Percentiles rank a stretch among this genome's conserved stretches.
Conservation (phyloP, 805 yeast species). For the Lachancea thermotolerans region DNA sequence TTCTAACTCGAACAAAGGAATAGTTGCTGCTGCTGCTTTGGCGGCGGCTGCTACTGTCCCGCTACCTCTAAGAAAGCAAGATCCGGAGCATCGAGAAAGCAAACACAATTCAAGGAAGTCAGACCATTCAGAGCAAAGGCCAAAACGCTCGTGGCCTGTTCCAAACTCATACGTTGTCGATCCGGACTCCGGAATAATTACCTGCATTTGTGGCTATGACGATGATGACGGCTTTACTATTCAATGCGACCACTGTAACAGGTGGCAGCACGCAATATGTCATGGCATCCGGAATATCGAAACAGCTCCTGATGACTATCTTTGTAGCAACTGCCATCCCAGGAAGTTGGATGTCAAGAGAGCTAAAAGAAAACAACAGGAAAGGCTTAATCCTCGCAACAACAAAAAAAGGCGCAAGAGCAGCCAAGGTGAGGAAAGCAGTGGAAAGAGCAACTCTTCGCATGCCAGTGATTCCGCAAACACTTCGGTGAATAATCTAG, state of each 20-base stretch:
- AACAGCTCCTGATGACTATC: constrained; percentile 75
- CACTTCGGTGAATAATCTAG: not conserved
- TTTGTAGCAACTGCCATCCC: constrained; percentile 72
- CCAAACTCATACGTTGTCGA: constrained; percentile 53
- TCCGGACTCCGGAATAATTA: constrained; percentile 78
- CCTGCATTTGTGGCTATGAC: constrained; percentile 80
- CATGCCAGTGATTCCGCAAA: not conserved
- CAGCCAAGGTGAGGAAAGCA: constrained; percentile 4
- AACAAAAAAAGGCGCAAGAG: constrained; percentile 11
- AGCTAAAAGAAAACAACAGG: constrained; percentile 38
- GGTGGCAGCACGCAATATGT: constrained; percentile 96
- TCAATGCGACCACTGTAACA: constrained; percentile 85
- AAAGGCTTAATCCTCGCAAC: constrained; percentile 16
- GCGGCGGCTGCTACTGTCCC: constrained; percentile 80
- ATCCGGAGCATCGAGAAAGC: constrained; percentile 8
- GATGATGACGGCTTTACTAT: constrained; percentile 93
- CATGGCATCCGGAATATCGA: constrained; percentile 66
- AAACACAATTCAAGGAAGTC: not conserved
- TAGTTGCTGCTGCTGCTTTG: constrained; percentile 76
- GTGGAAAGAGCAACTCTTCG: constrained; percentile 1
- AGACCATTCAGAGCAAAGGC: constrained; percentile 1
- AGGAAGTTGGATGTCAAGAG: constrained; percentile 38
- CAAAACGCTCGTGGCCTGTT: constrained; percentile 19
- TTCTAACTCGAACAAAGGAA: constrained; percentile 38
- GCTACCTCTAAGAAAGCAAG: constrained; percentile 38